Base-by-base conservation (phyloP, 2,329 filamentous ascomycete genomes). In the Trichoderma breve region DNA sequence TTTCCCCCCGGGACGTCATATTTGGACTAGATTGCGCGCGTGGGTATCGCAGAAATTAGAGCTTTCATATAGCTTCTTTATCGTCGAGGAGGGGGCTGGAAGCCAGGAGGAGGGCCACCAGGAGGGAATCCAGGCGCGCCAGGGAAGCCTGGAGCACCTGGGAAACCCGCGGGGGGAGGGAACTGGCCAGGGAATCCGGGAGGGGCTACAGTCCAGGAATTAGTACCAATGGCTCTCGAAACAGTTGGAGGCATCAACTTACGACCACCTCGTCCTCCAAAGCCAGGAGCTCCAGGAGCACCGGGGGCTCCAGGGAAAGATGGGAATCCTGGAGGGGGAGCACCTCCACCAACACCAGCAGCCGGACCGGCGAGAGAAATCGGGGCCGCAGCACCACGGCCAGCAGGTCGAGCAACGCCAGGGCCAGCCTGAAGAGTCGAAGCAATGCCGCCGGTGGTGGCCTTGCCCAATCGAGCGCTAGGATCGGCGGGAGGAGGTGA, bases 401-500 rank as follows among this genome's bases (percentile, higher is more conserved):
- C 96, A 78, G 95, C 95, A 77, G 96, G 94, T 80, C 94, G 92
- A 75, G 94, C 92, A 76, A 98, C 94, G 78, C 96, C 96, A 74
- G 95, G 93, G 64, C 96, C 96, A 76, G 94, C 89, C 73, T 91
- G 87, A 76, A 98, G 86, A 47, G 92, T 90, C 68, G 92, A 89
- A 55, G 92, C 85, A 43, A 89, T 86, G 72, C 91, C 92, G 73
- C 91, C 89, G 36, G 92, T 87, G 34, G 90, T 90, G 75, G 88
- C 89, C 82, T 92, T 92, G 79, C 95, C 96, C 74, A 99, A 88
- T 83, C 96, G 90, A 63, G 95, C 91, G 77, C 94, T 93, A 70
- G 96, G 95, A 79, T 99, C 96, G 78, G 95, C 93, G 11, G 97
- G 95, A 61, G 96, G 96, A 70, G 96, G 95, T 72, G 95, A 97